Base-by-base conservation (phyloP, 768 basidiomycete genomes). In the Tubosaeta brunneosetosa region DNA sequence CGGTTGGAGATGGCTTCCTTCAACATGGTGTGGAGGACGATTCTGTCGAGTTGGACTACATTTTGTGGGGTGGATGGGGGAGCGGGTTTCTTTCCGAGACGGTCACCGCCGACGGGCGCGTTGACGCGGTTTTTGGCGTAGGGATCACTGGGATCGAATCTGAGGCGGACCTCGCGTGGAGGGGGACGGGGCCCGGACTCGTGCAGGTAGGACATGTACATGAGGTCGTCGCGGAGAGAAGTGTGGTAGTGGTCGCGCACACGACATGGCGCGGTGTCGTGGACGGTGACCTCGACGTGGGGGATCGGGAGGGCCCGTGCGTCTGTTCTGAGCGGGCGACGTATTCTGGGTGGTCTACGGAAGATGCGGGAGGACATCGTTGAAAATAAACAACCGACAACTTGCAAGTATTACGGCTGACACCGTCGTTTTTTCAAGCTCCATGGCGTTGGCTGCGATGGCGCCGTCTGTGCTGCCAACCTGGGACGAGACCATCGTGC, bases 171-270 rank as follows among this genome's bases (percentile, higher is more conserved):
- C 47, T 76, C 70, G 53, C 83, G 80, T 9, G 76, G 76, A 11
- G 77, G 71, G 12, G 79, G 77, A 43, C 76, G 78, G 6, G 78
- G 71, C n/a, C 68, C 74, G 40, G 75, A 70, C 61, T 84, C 78
- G 71, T 97, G 95, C 46, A 80, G 74, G 75, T 97, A 97, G 49
- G 87, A 88, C 80, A 97, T 86, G 79, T 99, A 99, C 80, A 98
- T 83, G 61, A 94, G 76, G 73, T 97, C 81, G 69, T 94, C 88
- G 19, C 83, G 82, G 55, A 98, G 77, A 9, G 93, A 86, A 36
- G 74, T 72, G 69, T 88, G 67, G 75, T 97, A 97, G 75, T 97
- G 92, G 56, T 91, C 85, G 49, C 77, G 75, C 50, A 93, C 79
- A 38, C 94, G 84, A 56, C 81, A 85, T 52, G 80, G 77, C 6